These are phyloP conservation scores for Rhynchospora breviuscula DNA, from an alignment of 176 grass and related monocot genomes.

Conservation along the genomic window DNA sequence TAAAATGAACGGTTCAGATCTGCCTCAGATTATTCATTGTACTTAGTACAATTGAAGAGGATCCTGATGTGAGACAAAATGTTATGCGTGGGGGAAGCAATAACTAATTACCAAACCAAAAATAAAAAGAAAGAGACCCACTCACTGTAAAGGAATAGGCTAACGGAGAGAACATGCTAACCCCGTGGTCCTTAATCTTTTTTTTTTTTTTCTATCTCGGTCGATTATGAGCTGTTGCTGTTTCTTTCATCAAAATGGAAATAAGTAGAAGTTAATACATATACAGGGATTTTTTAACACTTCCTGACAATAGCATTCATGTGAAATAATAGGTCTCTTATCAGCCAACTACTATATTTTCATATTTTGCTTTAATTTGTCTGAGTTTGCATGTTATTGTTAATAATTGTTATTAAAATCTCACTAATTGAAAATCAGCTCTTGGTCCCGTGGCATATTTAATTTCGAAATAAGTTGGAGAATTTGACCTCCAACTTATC, in stretches of 20 bases:
- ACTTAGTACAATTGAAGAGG: not conserved
- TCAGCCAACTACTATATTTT: too few relatives aligned
- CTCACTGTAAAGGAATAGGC: not conserved
- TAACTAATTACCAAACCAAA: slow-evolving; percentile 3
- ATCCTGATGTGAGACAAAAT: not conserved
- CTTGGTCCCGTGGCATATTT: too few relatives aligned
- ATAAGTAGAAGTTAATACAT: not conserved
- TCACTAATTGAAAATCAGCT: too few relatives aligned
- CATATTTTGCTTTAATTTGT: too few relatives aligned
- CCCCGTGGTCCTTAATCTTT: not conserved
- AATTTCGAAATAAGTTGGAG: too few relatives aligned
- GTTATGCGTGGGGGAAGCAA: not conserved
- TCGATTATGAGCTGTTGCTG: slow-evolving; percentile 10
- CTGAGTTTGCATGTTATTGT: not conserved
- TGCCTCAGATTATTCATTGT: not conserved
- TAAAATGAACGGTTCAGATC: not conserved
- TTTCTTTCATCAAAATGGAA: not conserved
- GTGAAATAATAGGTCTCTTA: not conserved
- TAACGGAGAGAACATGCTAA: not conserved
- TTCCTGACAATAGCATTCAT: not conserved
- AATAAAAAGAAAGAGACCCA: not conserved
- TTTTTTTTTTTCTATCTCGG: not conserved
- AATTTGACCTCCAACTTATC: too few relatives aligned
- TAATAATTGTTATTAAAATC: too few relatives aligned
- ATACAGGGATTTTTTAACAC: not conserved